phyloP scores from a whole-genome alignment of 2,329 filamentous ascomycete genomes.

The Aspergillus brasiliensis region DNA sequence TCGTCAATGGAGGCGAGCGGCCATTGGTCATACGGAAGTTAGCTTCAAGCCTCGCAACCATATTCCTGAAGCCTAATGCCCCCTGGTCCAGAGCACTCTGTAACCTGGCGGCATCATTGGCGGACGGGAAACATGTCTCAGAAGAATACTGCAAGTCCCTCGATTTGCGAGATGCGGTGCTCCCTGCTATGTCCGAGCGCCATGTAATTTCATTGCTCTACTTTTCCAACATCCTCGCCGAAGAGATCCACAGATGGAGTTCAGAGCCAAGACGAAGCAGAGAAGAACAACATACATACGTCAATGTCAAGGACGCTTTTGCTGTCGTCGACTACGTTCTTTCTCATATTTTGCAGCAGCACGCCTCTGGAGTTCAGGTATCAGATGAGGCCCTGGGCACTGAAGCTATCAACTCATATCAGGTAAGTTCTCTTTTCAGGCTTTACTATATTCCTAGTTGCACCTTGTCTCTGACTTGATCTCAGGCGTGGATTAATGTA shows the following conservation, averaged over 20 bases:
- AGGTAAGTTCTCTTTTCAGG: constrained; percentile 28
- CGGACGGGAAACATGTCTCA: constrained; percentile 39
- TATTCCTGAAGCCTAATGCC: constrained; percentile 44
- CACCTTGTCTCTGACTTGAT: constrained; percentile 8
- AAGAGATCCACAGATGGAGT: constrained; percentile 37
- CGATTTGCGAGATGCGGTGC: constrained; percentile 32
- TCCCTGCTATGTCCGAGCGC: constrained; percentile 41
- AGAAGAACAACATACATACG: constrained; percentile 18
- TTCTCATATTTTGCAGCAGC: constrained; percentile 32
- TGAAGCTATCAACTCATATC: constrained; percentile 41
- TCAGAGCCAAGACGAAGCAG: constrained; percentile 23
- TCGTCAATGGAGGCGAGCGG: constrained; percentile 42
- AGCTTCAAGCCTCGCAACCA: constrained; percentile 46
- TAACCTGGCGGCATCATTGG: constrained; percentile 42
- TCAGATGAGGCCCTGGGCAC: constrained; percentile 27
- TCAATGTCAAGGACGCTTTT: constrained; percentile 42
- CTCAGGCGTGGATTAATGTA: constrained; percentile 39
- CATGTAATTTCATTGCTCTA: constrained; percentile 40
- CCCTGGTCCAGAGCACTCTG: constrained; percentile 42
- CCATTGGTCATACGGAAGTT: constrained; percentile 51
- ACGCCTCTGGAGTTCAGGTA: constrained; percentile 19
- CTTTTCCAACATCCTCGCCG: constrained; percentile 44
- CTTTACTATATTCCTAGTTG: neutral
- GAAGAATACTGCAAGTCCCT: constrained; percentile 35
- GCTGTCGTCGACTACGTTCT: constrained; percentile 40